Base-by-base conservation (phyloP, 345 rosid species). In the Bretschneidera sinensis region DNA sequence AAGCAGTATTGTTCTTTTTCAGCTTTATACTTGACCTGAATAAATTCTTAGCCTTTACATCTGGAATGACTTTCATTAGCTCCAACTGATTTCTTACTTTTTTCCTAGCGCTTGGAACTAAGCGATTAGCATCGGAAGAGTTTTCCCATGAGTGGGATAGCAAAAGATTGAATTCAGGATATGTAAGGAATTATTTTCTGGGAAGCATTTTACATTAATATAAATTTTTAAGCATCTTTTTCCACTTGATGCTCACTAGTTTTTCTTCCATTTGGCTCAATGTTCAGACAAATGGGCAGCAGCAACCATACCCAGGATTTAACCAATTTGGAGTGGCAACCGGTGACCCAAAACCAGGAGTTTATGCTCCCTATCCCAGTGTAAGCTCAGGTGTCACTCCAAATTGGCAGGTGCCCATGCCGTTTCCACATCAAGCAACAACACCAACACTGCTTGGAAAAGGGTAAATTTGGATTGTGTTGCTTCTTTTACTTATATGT, bases 121-220 rank as follows among this genome's bases (percentile, higher is more conserved):
- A 86, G 73, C 80, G 89, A 64, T 71, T 81, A 75, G 97, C 94
- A 59, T 84, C 94, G 34, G 86, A 84, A 60, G 94, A 83, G 64
- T 67, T 76, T 65, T 70, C 75, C 56, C 81, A 79, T 53, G 94
- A 76, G 55, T 78, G 81, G 79, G 94, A 86, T 74, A 81, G 75
- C 66, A 88, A 91, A 77, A 82, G 94, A 79, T 31, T 80, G 71
- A 91, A 86, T 68, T 81, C 75, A 55, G 94, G 94, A 73, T 72
- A 75, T 63, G 91, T 88, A 73, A 75, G 88, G 34, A 54, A 63
- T 43, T 61, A 25, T 21, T 56, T 54, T 48, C 21, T 43, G 33
- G 16, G 47, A 24, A 14, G 54, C 18, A 35, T 28, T 43, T 16
- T 39, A 39, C 50, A 33, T 61, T 20, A 31, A 16, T 39, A 51